Conservation (phyloP, 768 basidiomycete genomes). For the Boletus reticulatus region DNA sequence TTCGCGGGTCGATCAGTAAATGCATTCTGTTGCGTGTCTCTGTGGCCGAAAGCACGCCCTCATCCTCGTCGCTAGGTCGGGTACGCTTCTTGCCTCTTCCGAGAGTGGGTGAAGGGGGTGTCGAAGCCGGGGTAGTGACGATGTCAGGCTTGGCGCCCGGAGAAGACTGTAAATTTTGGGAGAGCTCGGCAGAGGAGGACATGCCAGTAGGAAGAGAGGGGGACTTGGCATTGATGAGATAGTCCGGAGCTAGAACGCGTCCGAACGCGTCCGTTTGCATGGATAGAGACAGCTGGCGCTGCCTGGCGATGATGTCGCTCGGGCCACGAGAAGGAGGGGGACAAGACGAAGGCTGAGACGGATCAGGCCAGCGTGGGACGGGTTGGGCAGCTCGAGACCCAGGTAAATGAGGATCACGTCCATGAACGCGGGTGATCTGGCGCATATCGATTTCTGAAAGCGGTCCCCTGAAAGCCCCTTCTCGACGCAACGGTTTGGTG, state of each 20-base stretch:
- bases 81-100: constrained; percentile 17
- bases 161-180: not conserved
- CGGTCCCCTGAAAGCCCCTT: constrained; percentile 19
- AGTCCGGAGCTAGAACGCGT: constrained; percentile 3
- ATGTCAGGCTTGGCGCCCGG: not conserved
- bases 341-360: not conserved
- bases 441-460: constrained; percentile 7
- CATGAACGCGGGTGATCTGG: constrained; percentile 5
- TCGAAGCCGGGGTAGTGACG: not conserved
- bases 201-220: not conserved
- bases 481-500: constrained; percentile 14
- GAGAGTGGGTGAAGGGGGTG: constrained; percentile 9
- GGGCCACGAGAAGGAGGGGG: not conserved
- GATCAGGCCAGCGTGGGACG: constrained; percentile 12
- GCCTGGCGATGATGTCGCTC: constrained; percentile 7
- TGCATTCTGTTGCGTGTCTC: not conserved
- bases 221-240: not conserved
- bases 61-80: constrained; percentile 8
- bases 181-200: not conserved
- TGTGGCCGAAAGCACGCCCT: not conserved
- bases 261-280: constrained; percentile 11
- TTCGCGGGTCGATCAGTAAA: not conserved
- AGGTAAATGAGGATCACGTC: constrained; percentile 11
- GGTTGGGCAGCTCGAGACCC: not conserved
- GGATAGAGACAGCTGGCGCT: constrained; percentile 1